Conservation (phyloP, 1,139 yeast species). For the Zygosaccharomyces pseudobailii region DNA sequence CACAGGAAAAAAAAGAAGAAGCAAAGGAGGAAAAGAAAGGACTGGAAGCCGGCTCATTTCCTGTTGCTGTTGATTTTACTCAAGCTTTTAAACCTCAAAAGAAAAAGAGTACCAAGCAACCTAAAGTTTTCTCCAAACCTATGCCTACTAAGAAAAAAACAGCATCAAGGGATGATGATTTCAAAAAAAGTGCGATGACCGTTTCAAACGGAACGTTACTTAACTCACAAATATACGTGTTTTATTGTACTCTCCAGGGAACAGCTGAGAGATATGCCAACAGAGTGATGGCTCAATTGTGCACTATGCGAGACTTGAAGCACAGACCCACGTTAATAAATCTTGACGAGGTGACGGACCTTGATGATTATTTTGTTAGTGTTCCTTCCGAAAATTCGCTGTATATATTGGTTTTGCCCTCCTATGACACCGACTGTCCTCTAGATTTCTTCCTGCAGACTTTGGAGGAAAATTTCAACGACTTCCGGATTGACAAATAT, state of each 20-base stretch:
- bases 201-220: constrained; percentile 32
- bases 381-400: constrained; percentile 52
- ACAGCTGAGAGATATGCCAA: constrained; percentile 69
- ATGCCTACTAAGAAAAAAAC: constrained; percentile 18
- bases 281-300: constrained; percentile 30
- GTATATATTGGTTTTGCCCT: constrained; percentile 78
- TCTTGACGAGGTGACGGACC: constrained; percentile 77
- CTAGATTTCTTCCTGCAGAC: constrained; percentile 82
- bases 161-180: constrained; percentile 12
- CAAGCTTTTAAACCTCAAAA: constrained; percentile 25
- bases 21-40: constrained; percentile 4
- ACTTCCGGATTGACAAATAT: constrained; percentile 77
- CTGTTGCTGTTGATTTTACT: constrained; percentile 43
- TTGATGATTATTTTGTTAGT: constrained; percentile 74
- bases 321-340: constrained; percentile 55
- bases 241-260: constrained; percentile 84
- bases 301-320: constrained; percentile 37
- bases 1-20: background rate
- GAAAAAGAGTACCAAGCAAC: constrained; percentile 17
- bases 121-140: constrained; percentile 26
- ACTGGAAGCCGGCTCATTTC: constrained; percentile 11
- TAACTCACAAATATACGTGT: constrained; percentile 47
- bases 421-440: constrained; percentile 91
- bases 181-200: constrained; percentile 31
- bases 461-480: constrained; percentile 73